Conservation (phyloP, 345 rosid genomes). For the Mallotus nudiflorus region DNA sequence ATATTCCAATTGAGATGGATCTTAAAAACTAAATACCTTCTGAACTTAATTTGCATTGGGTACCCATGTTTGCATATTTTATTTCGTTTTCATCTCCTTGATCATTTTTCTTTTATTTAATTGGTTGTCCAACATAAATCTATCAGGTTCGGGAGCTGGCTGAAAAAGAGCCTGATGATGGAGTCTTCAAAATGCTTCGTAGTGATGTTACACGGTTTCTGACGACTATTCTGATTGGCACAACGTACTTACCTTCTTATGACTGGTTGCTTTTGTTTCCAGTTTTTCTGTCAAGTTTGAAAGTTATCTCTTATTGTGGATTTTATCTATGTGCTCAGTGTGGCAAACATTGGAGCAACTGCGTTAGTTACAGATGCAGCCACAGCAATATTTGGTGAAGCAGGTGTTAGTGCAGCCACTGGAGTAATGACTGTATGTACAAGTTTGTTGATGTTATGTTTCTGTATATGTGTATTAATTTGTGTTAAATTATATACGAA, state of each 20-base stretch:
- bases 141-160: constrained; percentile 92
- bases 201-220: constrained; percentile 97
- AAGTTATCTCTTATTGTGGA: constrained; percentile 33
- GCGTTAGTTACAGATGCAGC: constrained; percentile 98
- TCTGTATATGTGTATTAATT: not conserved
- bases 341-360: constrained; percentile 98
- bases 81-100: not conserved
- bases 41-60: not conserved
- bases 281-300: constrained; percentile 24
- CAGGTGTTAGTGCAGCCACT: constrained; percentile 99
- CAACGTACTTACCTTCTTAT: constrained; percentile 62
- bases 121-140: constrained; percentile 26
- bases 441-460: not conserved
- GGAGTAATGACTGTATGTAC: constrained; percentile 95
- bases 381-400: constrained; percentile 97
- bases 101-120: constrained; percentile 4
- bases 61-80: not conserved
- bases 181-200: constrained; percentile 93
- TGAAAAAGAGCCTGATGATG: constrained; percentile 91
- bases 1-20: not conserved
- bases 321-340: constrained; percentile 52
- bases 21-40: constrained; percentile 2
- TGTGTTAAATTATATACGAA: not conserved
- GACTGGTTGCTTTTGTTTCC: constrained; percentile 16
- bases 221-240: constrained; percentile 98